A percentile compares a stretch with the other conserved stretches of the same genome.
Evolutionary conservation across 257 asterid species (phyloP).

Genomic region (Mitragyna speciosa): DNA sequence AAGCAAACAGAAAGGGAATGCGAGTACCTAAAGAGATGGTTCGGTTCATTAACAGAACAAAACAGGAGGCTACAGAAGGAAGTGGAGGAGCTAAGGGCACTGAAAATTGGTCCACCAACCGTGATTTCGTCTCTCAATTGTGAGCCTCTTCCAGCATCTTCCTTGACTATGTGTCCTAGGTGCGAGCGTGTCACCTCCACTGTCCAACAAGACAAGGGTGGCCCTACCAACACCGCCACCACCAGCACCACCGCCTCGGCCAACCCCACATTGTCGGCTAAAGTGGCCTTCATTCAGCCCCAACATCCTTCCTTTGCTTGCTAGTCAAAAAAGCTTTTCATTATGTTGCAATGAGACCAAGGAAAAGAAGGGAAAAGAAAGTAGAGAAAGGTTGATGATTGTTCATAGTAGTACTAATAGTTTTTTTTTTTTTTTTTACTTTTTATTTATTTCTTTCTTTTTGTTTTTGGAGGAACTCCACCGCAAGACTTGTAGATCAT

Average conservation of each 20-base stretch:
- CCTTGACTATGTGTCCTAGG: slow-evolving; percentile 77
- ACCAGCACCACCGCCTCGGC: slow-evolving; percentile 15
- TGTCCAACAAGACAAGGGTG: slow-evolving; percentile 9
- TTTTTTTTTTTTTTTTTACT: neutral
- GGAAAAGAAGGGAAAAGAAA: neutral
- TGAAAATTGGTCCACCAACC: slow-evolving; percentile 39
- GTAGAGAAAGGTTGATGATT: neutral
- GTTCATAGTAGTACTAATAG: neutral
- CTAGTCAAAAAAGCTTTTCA: slow-evolving; percentile 22
- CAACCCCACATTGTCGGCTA: slow-evolving; percentile 24
- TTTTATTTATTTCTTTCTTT: too few species aligned
- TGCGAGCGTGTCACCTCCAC: slow-evolving; percentile 56
- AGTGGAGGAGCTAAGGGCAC: slow-evolving; percentile 60
- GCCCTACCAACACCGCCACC: slow-evolving; percentile 4
- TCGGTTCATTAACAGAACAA: slow-evolving; percentile 61
- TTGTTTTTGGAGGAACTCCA: neutral
- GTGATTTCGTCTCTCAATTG: slow-evolving; percentile 33
- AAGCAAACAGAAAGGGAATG: slow-evolving; percentile 86
- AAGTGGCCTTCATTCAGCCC: slow-evolving; percentile 22
- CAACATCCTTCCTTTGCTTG: slow-evolving; percentile 44
- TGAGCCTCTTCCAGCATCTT: slow-evolving; percentile 44
- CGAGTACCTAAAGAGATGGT: slow-evolving; percentile 71
- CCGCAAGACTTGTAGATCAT: neutral
- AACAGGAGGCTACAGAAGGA: slow-evolving; percentile 59
- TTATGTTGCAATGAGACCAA: slow-evolving; percentile 8